Conservation (phyloP, 768 basidiomycete genomes). For the Trametes gibbosa region DNA sequence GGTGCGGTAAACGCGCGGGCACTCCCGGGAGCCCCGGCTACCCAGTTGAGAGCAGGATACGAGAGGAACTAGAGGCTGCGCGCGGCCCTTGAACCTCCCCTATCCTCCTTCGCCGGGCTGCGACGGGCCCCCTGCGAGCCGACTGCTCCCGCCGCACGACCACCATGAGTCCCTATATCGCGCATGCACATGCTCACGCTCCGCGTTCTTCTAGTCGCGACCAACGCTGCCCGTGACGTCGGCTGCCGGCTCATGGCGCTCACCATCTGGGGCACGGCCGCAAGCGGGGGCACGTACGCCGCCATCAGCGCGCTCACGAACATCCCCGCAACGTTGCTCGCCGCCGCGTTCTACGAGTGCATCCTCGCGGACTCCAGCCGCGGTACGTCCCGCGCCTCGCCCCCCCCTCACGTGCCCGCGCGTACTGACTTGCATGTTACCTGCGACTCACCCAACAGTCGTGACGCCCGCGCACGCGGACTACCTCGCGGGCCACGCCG, state of each 20-base stretch:
- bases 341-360: conserved; percentile 50
- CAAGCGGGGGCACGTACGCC: conserved; percentile 53
- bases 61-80: too few species aligned
- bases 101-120: too few species aligned
- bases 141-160: background rate
- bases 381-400: conserved; percentile 49
- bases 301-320: conserved; percentile 65
- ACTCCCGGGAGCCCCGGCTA: too few species aligned
- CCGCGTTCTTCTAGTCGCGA: conserved; percentile 34
- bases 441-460: conserved; percentile 5
- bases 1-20: too few species aligned
- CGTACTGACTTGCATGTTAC: too few species aligned
- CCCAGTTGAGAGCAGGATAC: too few species aligned
- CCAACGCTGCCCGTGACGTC: conserved; percentile 68
- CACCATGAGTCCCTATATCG: too few species aligned
- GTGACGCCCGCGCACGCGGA: conserved; percentile 23
- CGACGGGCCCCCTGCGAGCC: too few species aligned
- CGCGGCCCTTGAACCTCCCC: too few species aligned
- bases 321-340: conserved; percentile 59
- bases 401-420: background rate
- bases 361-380: conserved; percentile 58
- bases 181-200: background rate
- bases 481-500: conserved; percentile 21
- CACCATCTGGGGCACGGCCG: conserved; percentile 57
- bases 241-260: conserved; percentile 59